Evolutionary conservation across 1,284 basidiomycete species (phyloP).

Genomic region (Cutaneotrichosporon cavernicola): DNA sequence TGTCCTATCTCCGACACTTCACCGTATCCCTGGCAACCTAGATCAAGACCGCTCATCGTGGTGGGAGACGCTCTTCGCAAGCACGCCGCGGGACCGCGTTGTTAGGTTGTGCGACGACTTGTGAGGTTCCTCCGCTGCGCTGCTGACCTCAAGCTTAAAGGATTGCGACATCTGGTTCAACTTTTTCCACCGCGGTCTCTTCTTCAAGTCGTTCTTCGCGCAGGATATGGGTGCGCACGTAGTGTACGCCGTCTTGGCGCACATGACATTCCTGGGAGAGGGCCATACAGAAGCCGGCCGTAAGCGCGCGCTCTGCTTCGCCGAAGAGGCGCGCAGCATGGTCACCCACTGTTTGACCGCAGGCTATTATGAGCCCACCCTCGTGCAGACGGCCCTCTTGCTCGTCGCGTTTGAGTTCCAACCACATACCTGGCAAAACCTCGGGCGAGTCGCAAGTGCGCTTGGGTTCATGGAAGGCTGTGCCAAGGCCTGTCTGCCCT

Average conservation of each 20-base stretch:
- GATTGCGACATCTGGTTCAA: conserved; percentile 30
- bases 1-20: neutral
- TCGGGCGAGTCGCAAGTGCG: conserved; percentile 26
- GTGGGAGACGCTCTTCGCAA: conserved; percentile 13
- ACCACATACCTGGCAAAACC: conserved; percentile 34
- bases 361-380: conserved; percentile 26
- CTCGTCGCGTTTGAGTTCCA: conserved; percentile 37
- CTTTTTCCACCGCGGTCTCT: conserved; percentile 31
- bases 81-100: neutral
- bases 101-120: conserved; percentile 7
- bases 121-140: neutral
- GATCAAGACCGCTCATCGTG: conserved; percentile 1
- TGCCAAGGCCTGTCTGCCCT: conserved; percentile 14
- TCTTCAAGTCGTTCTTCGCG: conserved; percentile 25
- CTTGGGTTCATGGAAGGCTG: conserved; percentile 30
- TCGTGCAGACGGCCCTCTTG: conserved; percentile 36
- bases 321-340: conserved; percentile 32
- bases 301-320: conserved; percentile 30
- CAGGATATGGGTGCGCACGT: conserved; percentile 25
- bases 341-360: conserved; percentile 30
- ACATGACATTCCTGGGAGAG: conserved; percentile 32
- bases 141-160: conserved; percentile 21
- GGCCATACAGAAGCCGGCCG: conserved; percentile 24
- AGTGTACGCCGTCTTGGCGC: conserved; percentile 33
- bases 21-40: neutral